Percentiles rank a stretch among this genome's conserved stretches.
Evolutionary conservation across 2,329 filamentous ascomycete genomes (phyloP).

Genomic region (Sphaceloma murrayae): DNA sequence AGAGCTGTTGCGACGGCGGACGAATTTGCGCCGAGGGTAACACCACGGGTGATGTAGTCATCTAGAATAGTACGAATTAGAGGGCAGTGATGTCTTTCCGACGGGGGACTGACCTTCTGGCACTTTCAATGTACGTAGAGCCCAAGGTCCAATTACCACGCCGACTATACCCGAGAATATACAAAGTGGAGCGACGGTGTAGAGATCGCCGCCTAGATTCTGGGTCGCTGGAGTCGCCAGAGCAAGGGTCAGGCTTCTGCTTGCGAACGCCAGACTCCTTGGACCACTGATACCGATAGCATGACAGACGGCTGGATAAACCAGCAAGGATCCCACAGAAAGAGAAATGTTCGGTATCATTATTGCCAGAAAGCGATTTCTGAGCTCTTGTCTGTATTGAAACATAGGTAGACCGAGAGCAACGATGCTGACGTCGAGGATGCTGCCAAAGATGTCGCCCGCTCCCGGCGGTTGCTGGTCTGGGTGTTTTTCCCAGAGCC

Average conservation of each 20-base stretch:
- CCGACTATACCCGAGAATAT: constrained; percentile 53
- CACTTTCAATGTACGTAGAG: constrained; percentile 43
- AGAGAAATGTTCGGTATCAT: constrained; percentile 45
- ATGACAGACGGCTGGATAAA: constrained; percentile 47
- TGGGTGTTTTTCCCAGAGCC: constrained; percentile 38
- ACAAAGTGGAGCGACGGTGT: constrained; percentile 47
- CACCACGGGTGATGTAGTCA: constrained; percentile 54
- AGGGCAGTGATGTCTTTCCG: background rate
- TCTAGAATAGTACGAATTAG: constrained; percentile 32
- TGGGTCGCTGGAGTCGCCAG: constrained; percentile 48
- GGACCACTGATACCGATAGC: constrained; percentile 46
- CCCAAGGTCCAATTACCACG: constrained; percentile 44
- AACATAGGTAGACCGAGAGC: constrained; percentile 53
- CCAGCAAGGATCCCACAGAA: constrained; percentile 46
- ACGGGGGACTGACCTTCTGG: constrained; percentile 40
- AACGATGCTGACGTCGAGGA: constrained; percentile 51
- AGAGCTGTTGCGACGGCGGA: constrained; percentile 51
- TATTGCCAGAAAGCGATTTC: constrained; percentile 41
- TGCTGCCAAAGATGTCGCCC: constrained; percentile 46
- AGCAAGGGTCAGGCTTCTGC: constrained; percentile 49
- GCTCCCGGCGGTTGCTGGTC: constrained; percentile 40
- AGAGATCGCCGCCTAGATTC: constrained; percentile 49
- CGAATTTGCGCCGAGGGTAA: constrained; percentile 52
- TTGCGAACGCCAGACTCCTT: constrained; percentile 47
- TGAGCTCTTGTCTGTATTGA: constrained; percentile 49